Evolutionary conservation across 129 eudicot species (phyloP), one percentile per base, ranked within the genome.

Genomic region (Chrysanthemum seticuspe): DNA sequence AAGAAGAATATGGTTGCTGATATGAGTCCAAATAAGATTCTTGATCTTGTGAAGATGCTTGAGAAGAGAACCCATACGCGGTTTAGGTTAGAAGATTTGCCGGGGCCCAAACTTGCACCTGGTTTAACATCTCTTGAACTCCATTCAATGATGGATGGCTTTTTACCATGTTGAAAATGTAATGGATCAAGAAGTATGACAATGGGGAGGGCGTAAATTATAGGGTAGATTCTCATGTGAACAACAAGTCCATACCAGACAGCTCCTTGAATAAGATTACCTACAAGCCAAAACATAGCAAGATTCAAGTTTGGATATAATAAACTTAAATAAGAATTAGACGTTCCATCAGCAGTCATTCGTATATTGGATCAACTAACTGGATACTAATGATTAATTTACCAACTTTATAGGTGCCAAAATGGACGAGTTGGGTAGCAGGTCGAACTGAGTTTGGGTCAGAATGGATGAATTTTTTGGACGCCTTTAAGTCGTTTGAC

Each of bases 241-340:
- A 94, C 99, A 78, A 94, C 91, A 62, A 94, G 93, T 74, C 99
- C 99, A 62, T 88, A 94, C 97, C 97, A 94, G 72, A 90, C 49
- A 34, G 97, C 93, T 61, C 97, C 99, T 76, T 94, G 99, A 19
- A 79, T 56, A 29, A 90, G 71, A 61, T 72, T 71, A 60, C 91
- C 99, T 95, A 82, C 58, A 73, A 60, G 49, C 21, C 62, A 69
- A 67, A 67, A 79, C 23, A 27, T 15, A 68, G 3, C 13, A 34
- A 65, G 25, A 29, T 13, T 49, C 13, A 71, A 9, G 14, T 29
- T 55, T 8, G 15, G 27, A 65, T 21, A 27, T 2, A 36, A 36
- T 36, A 65, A 65, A 40, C 57, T 16, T 13, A 34, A 15, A 19
- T 36, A 64, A 34, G 40, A 66, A 40, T 12, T 15, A 27, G 13